Base-by-base conservation (phyloP, 179 eudicot species). In the Heliamphora pulchella region DNA sequence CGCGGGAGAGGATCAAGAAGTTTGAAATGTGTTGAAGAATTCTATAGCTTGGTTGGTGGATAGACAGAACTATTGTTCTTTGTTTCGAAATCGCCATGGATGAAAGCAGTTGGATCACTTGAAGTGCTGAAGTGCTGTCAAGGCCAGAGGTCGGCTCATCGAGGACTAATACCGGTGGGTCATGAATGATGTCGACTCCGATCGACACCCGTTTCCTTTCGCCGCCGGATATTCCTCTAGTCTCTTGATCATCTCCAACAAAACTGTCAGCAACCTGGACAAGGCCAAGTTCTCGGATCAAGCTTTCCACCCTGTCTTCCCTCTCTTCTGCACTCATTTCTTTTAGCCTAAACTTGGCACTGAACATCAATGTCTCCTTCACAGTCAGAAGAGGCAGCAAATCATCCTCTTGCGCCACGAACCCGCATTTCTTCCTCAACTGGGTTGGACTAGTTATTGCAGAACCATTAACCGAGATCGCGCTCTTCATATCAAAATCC, bases 71-170 rank as follows among this genome's bases (percentile, higher is more conserved):
- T 7, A 94, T 86, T 17, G 88, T 90, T 66, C 92, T 88, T 11
- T 81, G 85, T 75, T 85, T 94, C 8, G 88, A 79, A 80, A 76
- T 87, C n/a, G 89, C 86, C 86, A 90, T 89, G 20, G 84, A 85
- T 0, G 89, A 85, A 31, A 94, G 90, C 67, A 94, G 79, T 81
- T 92, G 96, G 15, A 91, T 89, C 2, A 94, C 98, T 82, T 91
- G 96, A 39, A 94, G 89, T 17, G 98, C 98, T 0, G 94, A 91
- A 6, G 90, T 83, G 86, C 97, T 92, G 58, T 94, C 98, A 22
- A 94, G 82, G 39, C 97, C 97, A 0, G 98, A 94, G 74, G 98
- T 94, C 6, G 98, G 98, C 81, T 94, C 97, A 58, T 94, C 97
- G 0, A 94, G 89, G 31, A 94, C 87, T 71, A 94, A 79, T 54